Percentiles rank a stretch among this genome's conserved stretches.
These are phyloP conservation scores for Euphrasia confusa DNA, from an alignment of 257 asterid species.

Conservation along the genomic window DNA sequence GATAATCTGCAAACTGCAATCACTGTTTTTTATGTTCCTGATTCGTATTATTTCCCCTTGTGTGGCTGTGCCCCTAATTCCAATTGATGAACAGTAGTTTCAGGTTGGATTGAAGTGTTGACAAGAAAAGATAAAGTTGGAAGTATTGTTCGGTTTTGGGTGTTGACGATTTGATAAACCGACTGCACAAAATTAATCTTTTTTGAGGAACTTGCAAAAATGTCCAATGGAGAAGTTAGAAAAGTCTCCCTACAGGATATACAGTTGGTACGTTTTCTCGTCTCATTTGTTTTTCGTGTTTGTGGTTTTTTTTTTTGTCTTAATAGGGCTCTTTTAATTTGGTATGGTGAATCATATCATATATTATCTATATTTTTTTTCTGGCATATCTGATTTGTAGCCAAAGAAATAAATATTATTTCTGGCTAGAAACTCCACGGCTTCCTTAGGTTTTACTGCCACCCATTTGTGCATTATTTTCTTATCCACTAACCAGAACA, in stretches of 20 bases:
- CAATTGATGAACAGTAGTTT: conserved; percentile 19
- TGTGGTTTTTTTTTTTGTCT: not conserved
- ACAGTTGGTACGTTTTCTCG: conserved; percentile 49
- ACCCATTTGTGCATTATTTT: not conserved
- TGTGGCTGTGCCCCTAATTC: not conserved
- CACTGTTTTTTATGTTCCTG: not conserved
- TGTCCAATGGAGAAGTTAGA: conserved; percentile 52
- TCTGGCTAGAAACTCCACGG: not conserved
- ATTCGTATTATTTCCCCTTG: not conserved
- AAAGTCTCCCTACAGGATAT: conserved; percentile 56
- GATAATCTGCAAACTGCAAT: not conserved
- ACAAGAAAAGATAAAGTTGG: conserved; percentile 1
- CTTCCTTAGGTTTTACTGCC: not conserved
- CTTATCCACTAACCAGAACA: no score
- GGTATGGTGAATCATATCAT: not conserved
- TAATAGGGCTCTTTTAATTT: not conserved
- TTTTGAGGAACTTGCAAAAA: conserved; percentile 27
- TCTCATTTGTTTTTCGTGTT: not conserved
- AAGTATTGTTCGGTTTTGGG: conserved; percentile 3
- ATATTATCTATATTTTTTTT: not conserved
- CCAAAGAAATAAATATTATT: not conserved
- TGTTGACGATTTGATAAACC: conserved; percentile 21
- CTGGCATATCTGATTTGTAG: not conserved
- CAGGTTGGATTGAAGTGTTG: conserved; percentile 22
- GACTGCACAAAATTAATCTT: conserved; percentile 13